Evolutionary conservation across 2,329 filamentous ascomycete species (phyloP), one percentile per base, ranked within the genome.

Genomic region (Alternaria solani): DNA sequence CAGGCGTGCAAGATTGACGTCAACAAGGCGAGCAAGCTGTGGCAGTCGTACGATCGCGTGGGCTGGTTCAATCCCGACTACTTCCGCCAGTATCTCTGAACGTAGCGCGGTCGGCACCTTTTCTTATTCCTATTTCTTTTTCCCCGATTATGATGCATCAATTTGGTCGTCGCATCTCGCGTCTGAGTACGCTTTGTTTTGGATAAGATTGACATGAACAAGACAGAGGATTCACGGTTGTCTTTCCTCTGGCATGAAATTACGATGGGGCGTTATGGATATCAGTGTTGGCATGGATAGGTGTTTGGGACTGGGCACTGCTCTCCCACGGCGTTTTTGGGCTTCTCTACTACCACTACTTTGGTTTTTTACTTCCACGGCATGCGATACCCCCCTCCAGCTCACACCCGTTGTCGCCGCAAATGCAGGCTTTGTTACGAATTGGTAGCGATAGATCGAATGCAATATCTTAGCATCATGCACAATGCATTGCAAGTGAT

Each of bases 1-100:
- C 92, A 96, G 77, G 93, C 92, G n/a, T 96, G 93, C 85, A 96
- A 96, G 83, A 97, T 97, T 65, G 94, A 98, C 72, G 94, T 98
- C 77, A 97, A 97, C 84, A 98, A 97, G 83, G 93, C 94, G 3
- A 96, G 92, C 67, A 94, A 94, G 78, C 84, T 98, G 47, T 97
- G 93, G 91, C 89, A 89, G 38, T 93, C 93, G 6, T 98, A 92
- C 75, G 91, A 97, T 51, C 90, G 89, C 70, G 91, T 95, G 38
- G 91, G 91, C 68, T 96, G 93, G 92, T 88, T 97, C 64, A 84
- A 91, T 42, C 79, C 78, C 9, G 77, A 82, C 44, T 80, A 81
- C 73, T 85, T 87, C 63, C 70, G 78, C 58, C 74, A 83, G 61
- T 82, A 80, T 64, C 67, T 81, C 57, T 80, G 68, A 77, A 55